Percentiles rank a stretch among this genome's conserved stretches.
phyloP scores from a whole-genome alignment of 306 rosid species.

The Acacia acuminata region DNA sequence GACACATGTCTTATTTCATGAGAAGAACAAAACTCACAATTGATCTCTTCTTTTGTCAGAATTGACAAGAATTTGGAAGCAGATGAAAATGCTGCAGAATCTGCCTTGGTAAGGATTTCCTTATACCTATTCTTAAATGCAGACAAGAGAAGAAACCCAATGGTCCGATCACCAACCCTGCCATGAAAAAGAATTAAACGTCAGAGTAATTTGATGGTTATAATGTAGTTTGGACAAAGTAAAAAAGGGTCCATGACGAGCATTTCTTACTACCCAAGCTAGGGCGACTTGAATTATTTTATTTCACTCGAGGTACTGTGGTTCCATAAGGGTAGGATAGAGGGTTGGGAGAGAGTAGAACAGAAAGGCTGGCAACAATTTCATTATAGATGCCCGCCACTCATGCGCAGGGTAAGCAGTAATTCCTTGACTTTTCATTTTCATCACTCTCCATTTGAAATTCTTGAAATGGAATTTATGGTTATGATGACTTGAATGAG shows the following conservation, averaged over 20 bases:
- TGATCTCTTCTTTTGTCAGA: conserved; percentile 82
- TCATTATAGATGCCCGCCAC: neutral
- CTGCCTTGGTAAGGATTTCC: conserved; percentile 93
- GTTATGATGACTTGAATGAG: conserved; percentile 9
- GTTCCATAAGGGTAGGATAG: neutral
- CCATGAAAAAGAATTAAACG: conserved; percentile 30
- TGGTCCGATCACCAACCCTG: conserved; percentile 81
- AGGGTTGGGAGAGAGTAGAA: neutral
- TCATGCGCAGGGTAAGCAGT: neutral
- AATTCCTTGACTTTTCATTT: neutral
- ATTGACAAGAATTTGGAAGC: conserved; percentile 68
- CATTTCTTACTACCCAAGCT: neutral
- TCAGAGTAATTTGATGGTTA: neutral
- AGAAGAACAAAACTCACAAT: conserved; percentile 53
- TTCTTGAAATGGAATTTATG: neutral
- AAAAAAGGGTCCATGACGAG: neutral
- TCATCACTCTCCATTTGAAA: neutral
- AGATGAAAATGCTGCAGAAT: conserved; percentile 62
- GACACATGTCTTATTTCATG: conserved; percentile 13
- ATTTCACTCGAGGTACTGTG: neutral
- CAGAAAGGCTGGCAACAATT: conserved; percentile 1
- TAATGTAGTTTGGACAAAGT: neutral
- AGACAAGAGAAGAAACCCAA: conserved; percentile 81
- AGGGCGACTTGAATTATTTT: neutral
- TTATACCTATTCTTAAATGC: conserved; percentile 89